Evolutionary conservation across 1,284 basidiomycete genomes (phyloP), one percentile per base, ranked within the genome.

Genomic region (Sanghuangporus baumii): DNA sequence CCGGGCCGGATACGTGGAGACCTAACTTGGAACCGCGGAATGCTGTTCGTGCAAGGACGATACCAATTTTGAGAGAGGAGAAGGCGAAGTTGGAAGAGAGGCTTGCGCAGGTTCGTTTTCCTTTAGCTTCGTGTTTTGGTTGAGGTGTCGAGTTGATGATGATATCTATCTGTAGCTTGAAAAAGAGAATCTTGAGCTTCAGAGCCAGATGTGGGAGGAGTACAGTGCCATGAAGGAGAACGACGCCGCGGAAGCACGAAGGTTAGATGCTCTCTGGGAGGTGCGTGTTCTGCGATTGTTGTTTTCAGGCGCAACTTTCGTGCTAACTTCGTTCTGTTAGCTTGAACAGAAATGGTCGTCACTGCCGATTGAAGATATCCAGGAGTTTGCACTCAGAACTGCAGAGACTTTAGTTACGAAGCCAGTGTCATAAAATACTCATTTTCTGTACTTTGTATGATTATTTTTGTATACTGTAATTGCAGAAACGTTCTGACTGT

Each of bases 351-450:
- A 76, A 62, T 89, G 86, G 84, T 72, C 74, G 59, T 74, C 78
- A n/a, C 69, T 87, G 4, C 82, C 85, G 0, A 74, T 80, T 57
- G 84, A 87, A 18, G 81, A 87, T 31, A 81, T 88, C 18, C 81
- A 84, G 60, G 74, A 78, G 38, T 89, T 86, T 87, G 78, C 83
- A 2, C 74, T 88, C 57, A 79, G 84, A 68, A 79, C 79, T 2
- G 77, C 79, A 6, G 86, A 89, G 56, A 59, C 64, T 31, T 41
- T 68, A 41, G 57, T 61, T 20, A 62, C 55, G 31, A 57, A 66
- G 26, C 18, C 40, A 38, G 20, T 18, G 59, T 14, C 14, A 52
- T 60, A 54, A 50, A 9, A 26, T 36, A 12, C 6, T 26, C 20
- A n/a, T 37, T n/a, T 51, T 38, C 36, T 43, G 14, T 57, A 11